phyloP scores from a whole-genome alignment of 306 rosid genomes.

The Quercus dentata region DNA sequence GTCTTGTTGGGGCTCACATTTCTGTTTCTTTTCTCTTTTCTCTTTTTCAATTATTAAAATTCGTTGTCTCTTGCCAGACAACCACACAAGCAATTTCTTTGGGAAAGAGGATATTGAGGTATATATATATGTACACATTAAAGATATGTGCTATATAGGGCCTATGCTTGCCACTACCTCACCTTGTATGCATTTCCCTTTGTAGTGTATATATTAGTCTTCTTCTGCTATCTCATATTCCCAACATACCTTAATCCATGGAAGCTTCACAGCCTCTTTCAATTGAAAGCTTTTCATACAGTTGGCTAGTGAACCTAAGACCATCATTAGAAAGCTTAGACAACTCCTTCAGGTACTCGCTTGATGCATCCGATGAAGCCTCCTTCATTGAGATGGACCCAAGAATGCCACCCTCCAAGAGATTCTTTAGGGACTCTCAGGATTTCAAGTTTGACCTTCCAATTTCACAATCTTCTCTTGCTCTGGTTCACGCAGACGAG shows the following conservation, averaged over 20 bases:
- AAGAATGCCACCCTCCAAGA: slow-evolving; percentile 81
- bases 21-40: slow-evolving; percentile 44
- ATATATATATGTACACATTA: slow-evolving; percentile 14
- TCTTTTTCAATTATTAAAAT: slow-evolving; percentile 56
- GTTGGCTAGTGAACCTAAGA: slow-evolving; percentile 88
- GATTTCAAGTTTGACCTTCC: slow-evolving; percentile 91
- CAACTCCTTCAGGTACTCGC: slow-evolving; percentile 53
- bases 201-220: slow-evolving; percentile 18
- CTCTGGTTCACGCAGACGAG: slow-evolving; percentile 89
- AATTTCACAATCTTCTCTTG: slow-evolving; percentile 47
- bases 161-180: slow-evolving; percentile 33
- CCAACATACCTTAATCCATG: slow-evolving; percentile 41
- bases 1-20: slow-evolving; percentile 63
- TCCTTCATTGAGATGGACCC: slow-evolving; percentile 99
- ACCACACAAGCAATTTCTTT: slow-evolving; percentile 67
- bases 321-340: slow-evolving; percentile 77
- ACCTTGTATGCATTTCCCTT: slow-evolving; percentile 25
- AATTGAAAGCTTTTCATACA: slow-evolving; percentile 89
- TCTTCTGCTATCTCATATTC: background rate
- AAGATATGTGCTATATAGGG: slow-evolving; percentile 38
- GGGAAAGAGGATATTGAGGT: slow-evolving; percentile 55
- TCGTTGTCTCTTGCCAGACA: slow-evolving; percentile 73
- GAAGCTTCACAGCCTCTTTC: slow-evolving; percentile 85
- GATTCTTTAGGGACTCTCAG: slow-evolving; percentile 69
- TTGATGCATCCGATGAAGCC: slow-evolving; percentile 76